phyloP scores from a whole-genome alignment of 768 basidiomycete species.

The Calocybe cyanea region DNA sequence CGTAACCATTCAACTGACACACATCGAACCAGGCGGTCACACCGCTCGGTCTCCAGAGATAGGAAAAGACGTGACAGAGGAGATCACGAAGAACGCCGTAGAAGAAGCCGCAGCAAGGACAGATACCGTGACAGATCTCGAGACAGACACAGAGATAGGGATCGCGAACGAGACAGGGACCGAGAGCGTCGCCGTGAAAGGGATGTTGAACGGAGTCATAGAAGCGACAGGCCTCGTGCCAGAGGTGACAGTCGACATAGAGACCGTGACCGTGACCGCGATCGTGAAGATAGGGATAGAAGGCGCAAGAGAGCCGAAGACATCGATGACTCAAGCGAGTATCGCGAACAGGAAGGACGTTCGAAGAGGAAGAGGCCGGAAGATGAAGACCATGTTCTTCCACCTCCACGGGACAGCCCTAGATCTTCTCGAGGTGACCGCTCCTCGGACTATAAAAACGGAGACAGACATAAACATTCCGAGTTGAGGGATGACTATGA shows the following conservation, averaged over 20 bases:
- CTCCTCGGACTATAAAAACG: slow-evolving; percentile 53
- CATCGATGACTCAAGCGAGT: slow-evolving; percentile 43
- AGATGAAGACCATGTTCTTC: slow-evolving; percentile 43
- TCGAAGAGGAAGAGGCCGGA: slow-evolving; percentile 64
- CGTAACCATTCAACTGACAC: slow-evolving; percentile 79
- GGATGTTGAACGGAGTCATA: slow-evolving; percentile 44
- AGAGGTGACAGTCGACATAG: slow-evolving; percentile 54
- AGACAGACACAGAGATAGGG: slow-evolving; percentile 48
- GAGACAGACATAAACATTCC: slow-evolving; percentile 41
- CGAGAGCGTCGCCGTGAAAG: slow-evolving; percentile 48
- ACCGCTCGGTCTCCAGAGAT: slow-evolving; percentile 68
- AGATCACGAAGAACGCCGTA: slow-evolving; percentile 60
- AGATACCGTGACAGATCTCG: slow-evolving; percentile 55
- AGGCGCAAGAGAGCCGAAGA: slow-evolving; percentile 70
- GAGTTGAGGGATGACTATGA: slow-evolving; percentile 64
- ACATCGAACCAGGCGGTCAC: slow-evolving; percentile 66
- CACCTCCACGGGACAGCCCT: slow-evolving; percentile 46
- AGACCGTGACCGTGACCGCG: slow-evolving; percentile 44
- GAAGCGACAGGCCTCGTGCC: slow-evolving; percentile 47
- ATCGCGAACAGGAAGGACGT: slow-evolving; percentile 49
- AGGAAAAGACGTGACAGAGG: slow-evolving; percentile 47
- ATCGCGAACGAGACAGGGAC: slow-evolving; percentile 38
- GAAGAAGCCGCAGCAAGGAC: slow-evolving; percentile 57
- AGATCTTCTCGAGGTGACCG: slow-evolving; percentile 47
- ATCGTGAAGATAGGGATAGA: slow-evolving; percentile 47